Conservation (phyloP, 2,329 filamentous ascomycete species). For the Aspergillus sp. region DNA sequence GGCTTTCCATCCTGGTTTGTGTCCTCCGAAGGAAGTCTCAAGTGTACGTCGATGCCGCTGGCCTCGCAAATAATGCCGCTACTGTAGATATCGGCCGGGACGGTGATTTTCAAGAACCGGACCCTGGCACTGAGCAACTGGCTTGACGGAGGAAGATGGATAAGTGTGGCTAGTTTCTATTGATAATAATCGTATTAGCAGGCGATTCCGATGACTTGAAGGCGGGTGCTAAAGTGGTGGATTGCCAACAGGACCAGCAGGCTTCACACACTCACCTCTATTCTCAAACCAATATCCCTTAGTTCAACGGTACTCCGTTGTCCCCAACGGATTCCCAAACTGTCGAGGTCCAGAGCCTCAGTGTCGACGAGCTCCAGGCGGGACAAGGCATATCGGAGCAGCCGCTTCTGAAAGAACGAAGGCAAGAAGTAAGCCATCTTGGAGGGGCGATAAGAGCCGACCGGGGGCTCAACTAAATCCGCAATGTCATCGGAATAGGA, state of each 20-base stretch:
- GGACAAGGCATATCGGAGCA: slow-evolving; percentile 80
- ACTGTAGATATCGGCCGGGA: slow-evolving; percentile 83
- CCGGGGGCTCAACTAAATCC: slow-evolving; percentile 20
- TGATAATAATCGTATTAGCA: slow-evolving; percentile 17
- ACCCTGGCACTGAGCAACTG: slow-evolving; percentile 70
- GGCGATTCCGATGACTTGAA: not conserved
- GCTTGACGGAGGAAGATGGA: slow-evolving; percentile 70
- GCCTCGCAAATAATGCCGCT: slow-evolving; percentile 79
- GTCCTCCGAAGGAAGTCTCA: slow-evolving; percentile 50
- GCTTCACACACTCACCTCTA: slow-evolving; percentile 55
- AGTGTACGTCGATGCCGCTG: slow-evolving; percentile 70
- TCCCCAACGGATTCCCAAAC: slow-evolving; percentile 77
- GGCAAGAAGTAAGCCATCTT: slow-evolving; percentile 72
- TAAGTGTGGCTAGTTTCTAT: slow-evolving; percentile 72
- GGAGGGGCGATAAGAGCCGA: slow-evolving; percentile 21
- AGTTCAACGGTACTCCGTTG: slow-evolving; percentile 80
- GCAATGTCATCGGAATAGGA: slow-evolving; percentile 21
- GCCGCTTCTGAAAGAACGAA: slow-evolving; percentile 76
- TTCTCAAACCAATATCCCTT: slow-evolving; percentile 74
- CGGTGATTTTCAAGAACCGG: slow-evolving; percentile 69
- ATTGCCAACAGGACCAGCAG: too few relatives aligned
- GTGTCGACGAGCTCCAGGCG: slow-evolving; percentile 83
- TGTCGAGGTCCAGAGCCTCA: slow-evolving; percentile 78
- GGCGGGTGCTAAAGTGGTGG: too few relatives aligned
- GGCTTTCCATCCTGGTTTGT: slow-evolving; percentile 26